Percentiles rank a stretch among this genome's conserved stretches.
phyloP scores from a whole-genome alignment of 331 rosid genomes.

The Pyracantha coccinea region DNA sequence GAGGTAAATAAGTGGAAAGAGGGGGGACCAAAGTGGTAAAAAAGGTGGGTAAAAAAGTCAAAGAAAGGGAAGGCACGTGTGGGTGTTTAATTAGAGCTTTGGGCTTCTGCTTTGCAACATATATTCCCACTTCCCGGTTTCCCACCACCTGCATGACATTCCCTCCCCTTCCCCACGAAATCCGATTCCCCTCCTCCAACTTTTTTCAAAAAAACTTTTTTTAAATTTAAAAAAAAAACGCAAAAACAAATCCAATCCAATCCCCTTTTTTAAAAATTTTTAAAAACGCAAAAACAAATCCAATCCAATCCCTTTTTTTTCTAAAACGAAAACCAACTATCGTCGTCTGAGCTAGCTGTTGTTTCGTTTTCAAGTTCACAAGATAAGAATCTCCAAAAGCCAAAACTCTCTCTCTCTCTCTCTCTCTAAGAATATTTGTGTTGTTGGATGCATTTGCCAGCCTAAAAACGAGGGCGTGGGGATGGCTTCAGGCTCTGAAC shows the following conservation, averaged over 20 bases:
- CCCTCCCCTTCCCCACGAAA: slow-evolving; percentile 13
- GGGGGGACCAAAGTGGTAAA: not conserved
- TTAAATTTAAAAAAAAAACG: not conserved
- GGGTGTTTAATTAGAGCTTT: slow-evolving; percentile 19
- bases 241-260: not conserved
- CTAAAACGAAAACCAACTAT: not conserved
- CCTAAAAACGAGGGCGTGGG: not conserved
- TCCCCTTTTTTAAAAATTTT: not conserved
- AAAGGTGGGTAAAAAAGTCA: not conserved
- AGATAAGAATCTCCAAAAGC: slow-evolving; percentile 31
- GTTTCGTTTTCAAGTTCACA: slow-evolving; percentile 27
- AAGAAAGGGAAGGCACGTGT: slow-evolving; percentile 13
- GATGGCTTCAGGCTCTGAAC: not conserved
- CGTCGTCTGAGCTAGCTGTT: not conserved
- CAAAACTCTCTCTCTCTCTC: too few relatives aligned
- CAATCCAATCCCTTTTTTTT: slow-evolving; percentile 4
- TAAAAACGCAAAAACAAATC: not conserved
- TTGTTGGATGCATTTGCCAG: slow-evolving; percentile 7
- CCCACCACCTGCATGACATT: slow-evolving; percentile 23
- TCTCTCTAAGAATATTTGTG: too few relatives aligned
- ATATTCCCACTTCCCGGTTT: slow-evolving; percentile 4
- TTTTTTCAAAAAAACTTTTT: too few relatives aligned
- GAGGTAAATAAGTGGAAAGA: not conserved
- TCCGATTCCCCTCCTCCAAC: slow-evolving; percentile 28
- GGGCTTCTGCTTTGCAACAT: slow-evolving; percentile 24